These are phyloP conservation scores for Trichoderma harzianum DNA, from an alignment of 2,329 filamentous ascomycete species.

Conservation along the genomic window DNA sequence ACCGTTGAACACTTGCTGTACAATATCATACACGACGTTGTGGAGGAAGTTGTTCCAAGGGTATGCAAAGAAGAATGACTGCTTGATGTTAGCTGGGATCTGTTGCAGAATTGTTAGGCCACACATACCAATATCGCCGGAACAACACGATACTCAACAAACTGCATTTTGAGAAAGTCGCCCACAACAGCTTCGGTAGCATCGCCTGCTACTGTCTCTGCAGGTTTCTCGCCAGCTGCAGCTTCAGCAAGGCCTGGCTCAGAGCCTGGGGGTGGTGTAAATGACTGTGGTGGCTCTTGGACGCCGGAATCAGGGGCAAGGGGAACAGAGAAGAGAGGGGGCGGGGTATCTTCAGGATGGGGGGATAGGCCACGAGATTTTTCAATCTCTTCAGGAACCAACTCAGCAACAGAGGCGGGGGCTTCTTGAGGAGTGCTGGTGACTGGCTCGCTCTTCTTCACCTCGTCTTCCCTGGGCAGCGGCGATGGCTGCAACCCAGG, in stretches of 20 bases:
- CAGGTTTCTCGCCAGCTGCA: conserved; percentile 15
- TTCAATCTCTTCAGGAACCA: conserved; percentile 17
- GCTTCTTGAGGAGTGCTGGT: conserved; percentile 16
- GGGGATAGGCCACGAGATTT: conserved; percentile 41
- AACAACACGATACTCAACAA: conserved; percentile 90
- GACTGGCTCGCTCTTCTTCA: not conserved
- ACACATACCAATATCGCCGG: conserved; percentile 83
- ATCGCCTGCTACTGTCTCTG: conserved; percentile 17
- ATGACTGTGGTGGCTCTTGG: conserved; percentile 24
- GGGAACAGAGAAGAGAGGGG: conserved; percentile 51
- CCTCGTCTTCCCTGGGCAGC: not conserved
- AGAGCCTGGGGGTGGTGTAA: not conserved
- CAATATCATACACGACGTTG: conserved; percentile 98
- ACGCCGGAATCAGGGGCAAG: conserved; percentile 29
- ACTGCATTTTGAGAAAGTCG: conserved; percentile 92
- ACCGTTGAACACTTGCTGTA: conserved; percentile 98
- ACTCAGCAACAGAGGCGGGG: conserved; percentile 19
- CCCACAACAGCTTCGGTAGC: conserved; percentile 72
- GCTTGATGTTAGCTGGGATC: not conserved
- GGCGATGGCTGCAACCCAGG: not conserved
- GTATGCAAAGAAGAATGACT: conserved; percentile 98
- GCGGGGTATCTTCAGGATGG: conserved; percentile 65
- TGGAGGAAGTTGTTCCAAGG: conserved; percentile 99
- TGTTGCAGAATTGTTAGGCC: not conserved
- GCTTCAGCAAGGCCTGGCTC: not conserved